Evolutionary conservation across 805 yeast genomes (phyloP).

Genomic region (Teunomyces panamensis): DNA sequence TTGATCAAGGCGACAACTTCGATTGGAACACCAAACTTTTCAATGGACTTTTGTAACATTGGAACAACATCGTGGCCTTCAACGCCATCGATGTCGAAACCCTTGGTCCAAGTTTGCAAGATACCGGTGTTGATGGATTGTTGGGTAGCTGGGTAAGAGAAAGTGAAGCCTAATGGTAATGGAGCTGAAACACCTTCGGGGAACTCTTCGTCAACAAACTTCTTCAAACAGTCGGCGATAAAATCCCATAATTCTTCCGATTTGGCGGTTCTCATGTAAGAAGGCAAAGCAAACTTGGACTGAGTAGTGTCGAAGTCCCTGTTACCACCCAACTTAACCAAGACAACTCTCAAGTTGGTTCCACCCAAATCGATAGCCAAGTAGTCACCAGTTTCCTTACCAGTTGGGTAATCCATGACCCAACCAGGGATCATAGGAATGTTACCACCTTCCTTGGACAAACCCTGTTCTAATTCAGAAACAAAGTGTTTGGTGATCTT

Average conservation of each 20-base stretch:
- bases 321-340: conserved; percentile 79
- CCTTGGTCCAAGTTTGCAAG: conserved; percentile 96
- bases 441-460: conserved; percentile 71
- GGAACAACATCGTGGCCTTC: conserved; percentile 95
- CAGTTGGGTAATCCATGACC: conserved; percentile 93
- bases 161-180: conserved; percentile 82
- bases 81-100: conserved; percentile 88
- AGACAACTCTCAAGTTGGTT: conserved; percentile 90
- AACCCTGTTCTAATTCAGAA: conserved; percentile 77
- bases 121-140: conserved; percentile 78
- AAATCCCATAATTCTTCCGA: conserved; percentile 79
- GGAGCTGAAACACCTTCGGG: conserved; percentile 62
- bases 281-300: conserved; percentile 81
- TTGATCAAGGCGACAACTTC: conserved; percentile 89
- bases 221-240: conserved; percentile 76
- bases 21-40: conserved; percentile 66
- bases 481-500: conserved; percentile 74
- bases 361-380: conserved; percentile 97
- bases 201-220: conserved; percentile 63
- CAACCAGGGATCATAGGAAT: conserved; percentile 98
- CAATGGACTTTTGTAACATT: conserved; percentile 76
- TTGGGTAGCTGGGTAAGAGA: conserved; percentile 88
- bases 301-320: conserved; percentile 83
- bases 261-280: conserved; percentile 70
- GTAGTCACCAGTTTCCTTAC: conserved; percentile 84